These are phyloP conservation scores for Sugiyamaella novakii DNA, from an alignment of 1,139 yeast species.

Conservation along the genomic window DNA sequence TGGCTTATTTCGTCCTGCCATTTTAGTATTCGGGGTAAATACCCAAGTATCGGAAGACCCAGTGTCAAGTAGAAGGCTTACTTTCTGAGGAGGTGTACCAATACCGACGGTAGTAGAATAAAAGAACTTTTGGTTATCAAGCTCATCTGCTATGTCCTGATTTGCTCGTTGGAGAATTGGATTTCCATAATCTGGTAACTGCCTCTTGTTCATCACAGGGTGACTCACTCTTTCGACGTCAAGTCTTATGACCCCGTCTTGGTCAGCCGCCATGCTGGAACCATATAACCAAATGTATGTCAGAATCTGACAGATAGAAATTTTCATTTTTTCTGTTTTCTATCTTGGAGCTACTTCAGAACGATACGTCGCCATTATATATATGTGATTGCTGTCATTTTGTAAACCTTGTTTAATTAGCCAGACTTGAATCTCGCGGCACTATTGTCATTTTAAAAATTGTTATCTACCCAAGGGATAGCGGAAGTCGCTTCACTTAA, in stretches of 20 bases:
- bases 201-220: conserved; percentile 27
- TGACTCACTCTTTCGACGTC: conserved; percentile 31
- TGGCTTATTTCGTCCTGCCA: conserved; percentile 30
- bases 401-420: background rate
- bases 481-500: background rate
- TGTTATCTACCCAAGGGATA: background rate
- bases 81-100: conserved; percentile 38
- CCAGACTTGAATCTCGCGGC: too few species aligned
- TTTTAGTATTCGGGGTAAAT: conserved; percentile 37
- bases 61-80: conserved; percentile 53
- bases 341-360: too few species aligned
- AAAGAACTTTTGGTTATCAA: conserved; percentile 41
- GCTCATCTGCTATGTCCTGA: conserved; percentile 35
- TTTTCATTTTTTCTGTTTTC: conserved; percentile 4
- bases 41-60: conserved; percentile 77
- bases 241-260: conserved; percentile 34
- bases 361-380: background rate
- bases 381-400: background rate
- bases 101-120: conserved; percentile 39
- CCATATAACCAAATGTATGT: background rate
- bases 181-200: conserved; percentile 25
- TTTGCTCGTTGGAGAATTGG: conserved; percentile 25
- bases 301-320: conserved; percentile 2
- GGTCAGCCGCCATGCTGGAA: conserved; percentile 20
- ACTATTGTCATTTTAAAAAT: background rate